Evolutionary conservation across 768 basidiomycete genomes (phyloP).

Genomic region (Mycena belliarum): DNA sequence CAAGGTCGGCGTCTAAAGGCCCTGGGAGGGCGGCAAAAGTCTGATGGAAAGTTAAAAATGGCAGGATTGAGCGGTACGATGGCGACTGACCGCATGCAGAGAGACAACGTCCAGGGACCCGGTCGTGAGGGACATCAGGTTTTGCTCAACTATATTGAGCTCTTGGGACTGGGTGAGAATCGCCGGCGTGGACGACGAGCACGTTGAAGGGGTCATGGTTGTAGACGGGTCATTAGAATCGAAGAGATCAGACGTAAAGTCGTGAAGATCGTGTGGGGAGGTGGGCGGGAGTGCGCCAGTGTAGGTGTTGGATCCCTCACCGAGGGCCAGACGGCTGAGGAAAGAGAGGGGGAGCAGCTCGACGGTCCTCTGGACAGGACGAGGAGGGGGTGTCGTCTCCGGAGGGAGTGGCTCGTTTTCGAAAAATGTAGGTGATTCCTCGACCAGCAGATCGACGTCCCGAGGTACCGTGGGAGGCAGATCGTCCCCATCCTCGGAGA

Average conservation of each 20-base stretch:
- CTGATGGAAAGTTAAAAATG: conserved; percentile 5
- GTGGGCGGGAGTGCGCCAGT: neutral
- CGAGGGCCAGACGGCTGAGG: conserved; percentile 5
- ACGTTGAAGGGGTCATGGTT: neutral
- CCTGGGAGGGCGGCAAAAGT: conserved; percentile 11
- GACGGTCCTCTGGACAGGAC: conserved; percentile 8
- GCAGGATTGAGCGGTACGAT: neutral
- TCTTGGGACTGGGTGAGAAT: conserved; percentile 15
- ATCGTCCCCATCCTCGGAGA: conserved; percentile 7
- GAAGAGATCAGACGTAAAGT: neutral
- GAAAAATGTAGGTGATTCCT: neutral
- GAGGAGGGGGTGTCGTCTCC: conserved; percentile 10
- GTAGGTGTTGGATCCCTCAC: conserved; percentile 5
- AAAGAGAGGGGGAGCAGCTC: conserved; percentile 6
- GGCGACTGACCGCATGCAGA: conserved; percentile 16
- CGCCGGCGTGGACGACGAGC: conserved; percentile 3
- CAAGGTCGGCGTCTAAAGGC: conserved; percentile 5
- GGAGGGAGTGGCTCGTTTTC: neutral
- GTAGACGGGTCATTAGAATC: conserved; percentile 1
- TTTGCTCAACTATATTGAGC: conserved; percentile 1
- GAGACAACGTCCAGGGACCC: conserved; percentile 9
- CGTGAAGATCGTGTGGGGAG: neutral
- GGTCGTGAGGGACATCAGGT: conserved; percentile 5
- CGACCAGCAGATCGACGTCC: neutral
- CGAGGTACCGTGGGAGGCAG: neutral